Conservation (phyloP, 768 basidiomycete genomes). For the Dentipellis sp. region DNA sequence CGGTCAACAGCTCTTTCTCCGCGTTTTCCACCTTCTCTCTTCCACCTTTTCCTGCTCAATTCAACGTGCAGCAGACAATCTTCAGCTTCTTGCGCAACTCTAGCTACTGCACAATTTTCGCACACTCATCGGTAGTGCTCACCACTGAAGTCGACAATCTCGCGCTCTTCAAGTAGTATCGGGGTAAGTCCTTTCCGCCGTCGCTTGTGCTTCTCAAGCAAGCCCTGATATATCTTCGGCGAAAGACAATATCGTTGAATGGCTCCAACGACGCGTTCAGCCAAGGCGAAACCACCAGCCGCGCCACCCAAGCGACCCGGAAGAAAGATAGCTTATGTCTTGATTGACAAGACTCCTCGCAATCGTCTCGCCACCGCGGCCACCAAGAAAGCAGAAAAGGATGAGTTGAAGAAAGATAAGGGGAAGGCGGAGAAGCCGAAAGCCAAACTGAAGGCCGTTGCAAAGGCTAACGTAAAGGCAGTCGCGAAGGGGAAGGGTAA, state of each 20-base stretch:
- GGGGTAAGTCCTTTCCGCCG: no score
- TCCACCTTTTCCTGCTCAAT: no score
- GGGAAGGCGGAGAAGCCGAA: slow-evolving; percentile 2
- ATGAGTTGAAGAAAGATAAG: neutral
- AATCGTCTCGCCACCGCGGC: neutral
- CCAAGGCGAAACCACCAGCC: no score
- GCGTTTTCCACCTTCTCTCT: no score
- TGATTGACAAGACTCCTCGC: slow-evolving; percentile 14
- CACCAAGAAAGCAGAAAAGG: neutral
- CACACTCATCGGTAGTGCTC: no score
- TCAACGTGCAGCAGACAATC: no score
- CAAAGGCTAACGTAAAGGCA: neutral
- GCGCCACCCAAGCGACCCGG: slow-evolving; percentile 1
- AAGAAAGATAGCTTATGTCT: slow-evolving; percentile 6
- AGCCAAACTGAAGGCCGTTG: neutral
- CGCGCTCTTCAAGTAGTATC: no score
- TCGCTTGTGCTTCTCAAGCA: no score
- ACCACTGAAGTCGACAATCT: no score
- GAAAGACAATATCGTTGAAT: neutral
- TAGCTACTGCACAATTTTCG: no score
- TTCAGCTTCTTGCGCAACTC: no score
- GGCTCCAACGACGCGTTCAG: neutral
- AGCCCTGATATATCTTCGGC: no score
- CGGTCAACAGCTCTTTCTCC: neutral
- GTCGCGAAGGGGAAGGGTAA: neutral